These are phyloP conservation scores for Suhomyces coccinellae DNA, from an alignment of 1,139 yeast genomes.

Conservation along the genomic window DNA sequence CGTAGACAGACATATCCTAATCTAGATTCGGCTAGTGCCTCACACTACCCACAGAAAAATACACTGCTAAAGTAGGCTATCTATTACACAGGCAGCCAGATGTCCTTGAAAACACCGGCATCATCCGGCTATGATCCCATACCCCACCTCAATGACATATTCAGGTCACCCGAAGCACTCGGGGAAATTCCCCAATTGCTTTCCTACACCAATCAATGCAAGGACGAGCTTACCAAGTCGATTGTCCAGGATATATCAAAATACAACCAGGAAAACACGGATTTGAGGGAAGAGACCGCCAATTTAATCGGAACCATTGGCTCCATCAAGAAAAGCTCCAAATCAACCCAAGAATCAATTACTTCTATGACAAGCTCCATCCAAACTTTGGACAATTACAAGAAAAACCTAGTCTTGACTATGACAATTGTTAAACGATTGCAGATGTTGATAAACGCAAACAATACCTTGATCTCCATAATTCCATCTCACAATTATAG, in stretches of 20 bases:
- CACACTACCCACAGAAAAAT: constrained; percentile 1
- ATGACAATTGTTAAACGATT: constrained; percentile 86
- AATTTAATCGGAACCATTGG: constrained; percentile 42
- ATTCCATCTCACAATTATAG: constrained; percentile 53
- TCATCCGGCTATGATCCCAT: constrained; percentile 30
- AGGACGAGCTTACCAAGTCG: constrained; percentile 43
- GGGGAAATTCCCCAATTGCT: constrained; percentile 49
- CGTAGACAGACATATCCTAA: too few relatives aligned
- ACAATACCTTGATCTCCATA: constrained; percentile 57
- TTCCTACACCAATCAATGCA: constrained; percentile 42
- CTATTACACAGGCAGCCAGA: not conserved
- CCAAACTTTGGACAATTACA: constrained; percentile 74
- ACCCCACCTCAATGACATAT: constrained; percentile 36
- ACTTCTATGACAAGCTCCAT: constrained; percentile 73
- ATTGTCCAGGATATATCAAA: constrained; percentile 34
- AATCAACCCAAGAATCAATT: constrained; percentile 60
- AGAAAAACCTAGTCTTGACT: constrained; percentile 75
- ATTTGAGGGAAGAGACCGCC: constrained; percentile 46
- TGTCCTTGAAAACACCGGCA: constrained; percentile 5
- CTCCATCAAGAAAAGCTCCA: constrained; percentile 30
- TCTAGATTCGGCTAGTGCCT: not conserved
- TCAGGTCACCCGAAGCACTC: constrained; percentile 45
- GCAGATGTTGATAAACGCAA: constrained; percentile 83
- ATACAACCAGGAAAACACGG: constrained; percentile 26
- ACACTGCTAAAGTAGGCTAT: not conserved